phyloP scores from a whole-genome alignment of 1,139 yeast species.

The Pichiaceae sp. region DNA sequence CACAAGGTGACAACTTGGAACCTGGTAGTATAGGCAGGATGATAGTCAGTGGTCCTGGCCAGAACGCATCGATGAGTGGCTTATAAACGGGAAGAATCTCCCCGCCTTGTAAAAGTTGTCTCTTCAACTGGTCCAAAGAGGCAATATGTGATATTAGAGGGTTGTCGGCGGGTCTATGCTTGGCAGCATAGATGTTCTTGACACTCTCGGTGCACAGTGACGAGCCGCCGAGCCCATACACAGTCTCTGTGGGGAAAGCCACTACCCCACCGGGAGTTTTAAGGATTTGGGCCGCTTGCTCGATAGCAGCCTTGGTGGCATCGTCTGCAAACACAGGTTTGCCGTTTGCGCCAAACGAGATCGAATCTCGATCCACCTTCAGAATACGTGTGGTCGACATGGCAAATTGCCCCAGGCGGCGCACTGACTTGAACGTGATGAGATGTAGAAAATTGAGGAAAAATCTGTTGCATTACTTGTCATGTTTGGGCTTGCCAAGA shows the following conservation, averaged over 20 bases:
- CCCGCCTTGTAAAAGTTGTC: conserved; percentile 37
- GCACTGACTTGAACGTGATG: background rate
- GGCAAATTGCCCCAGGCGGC: background rate
- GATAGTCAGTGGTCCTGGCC: conserved; percentile 97
- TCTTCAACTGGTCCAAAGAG: conserved; percentile 60
- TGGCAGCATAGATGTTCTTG: conserved; percentile 69
- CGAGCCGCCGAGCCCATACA: conserved; percentile 90
- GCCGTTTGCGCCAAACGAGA: conserved; percentile 27
- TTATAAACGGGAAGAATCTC: conserved; percentile 61
- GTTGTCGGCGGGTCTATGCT: conserved; percentile 90
- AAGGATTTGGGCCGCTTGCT: conserved; percentile 52
- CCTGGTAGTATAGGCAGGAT: conserved; percentile 50
- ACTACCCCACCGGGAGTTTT: conserved; percentile 50
- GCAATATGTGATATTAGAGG: conserved; percentile 89
- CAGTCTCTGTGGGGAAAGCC: conserved; percentile 96
- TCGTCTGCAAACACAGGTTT: conserved; percentile 37
- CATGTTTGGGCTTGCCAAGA: conserved; percentile 88
- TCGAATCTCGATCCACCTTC: conserved; percentile 36
- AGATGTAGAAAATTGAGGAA: background rate
- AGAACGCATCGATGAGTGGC: conserved; percentile 54
- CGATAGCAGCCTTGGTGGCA: conserved; percentile 40
- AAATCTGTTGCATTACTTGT: background rate
- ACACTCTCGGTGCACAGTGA: conserved; percentile 72
- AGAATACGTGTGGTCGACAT: conserved; percentile 28
- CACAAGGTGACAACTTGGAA: conserved; percentile 56